Base-by-base conservation (phyloP, 2,329 filamentous ascomycete species). In the Monosporascus sp. region DNA sequence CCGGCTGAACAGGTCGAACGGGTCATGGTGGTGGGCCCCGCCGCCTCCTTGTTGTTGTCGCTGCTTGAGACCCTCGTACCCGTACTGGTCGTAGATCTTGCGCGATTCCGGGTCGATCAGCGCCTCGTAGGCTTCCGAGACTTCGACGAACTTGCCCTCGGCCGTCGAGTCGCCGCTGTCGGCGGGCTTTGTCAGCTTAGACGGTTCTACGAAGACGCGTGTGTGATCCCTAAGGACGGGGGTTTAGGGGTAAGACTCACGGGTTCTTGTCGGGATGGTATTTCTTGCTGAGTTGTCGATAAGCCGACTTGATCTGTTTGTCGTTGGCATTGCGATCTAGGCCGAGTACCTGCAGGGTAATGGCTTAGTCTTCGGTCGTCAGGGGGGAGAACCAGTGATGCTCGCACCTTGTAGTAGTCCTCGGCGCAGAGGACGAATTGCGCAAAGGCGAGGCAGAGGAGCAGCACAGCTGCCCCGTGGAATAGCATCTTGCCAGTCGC, bases 251-350 rank as follows among this genome's bases (percentile, higher is more conserved):
- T 52, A 49, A 45, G 52, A 75, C 88, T 65, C 81, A 94, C 87
- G 93, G 91, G 65, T 97, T 97, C 81, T 99, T 99, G 73, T 99
- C 94, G 3, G 94, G 94, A 68, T 99, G 94, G 71, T 82, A 97
- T 70, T 95, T 96, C 73, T 97, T 97, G 76, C 89, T 95, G 11
- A 99, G 79, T 55, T 85, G 86, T 55, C 92, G 85, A 73, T 99
- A 99, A 22, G 94, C 92, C 46, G 89, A 88, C 73, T 99, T 99
- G 69, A 99, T 87, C 65, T 97, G 88, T 65, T 86, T 86, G 51
- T 96, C 91, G 47, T 84, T 86, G 17, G 93, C 93, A 55, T 86
- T 78, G 65, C 84, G 91, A 65, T 87, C 82, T 58, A 99, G 74
- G 52, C 88, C 91, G 26, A 99, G 83, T 54, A 96, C 74, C 85